A percentile compares a stretch with the other conserved stretches of the same genome.
phyloP scores from a whole-genome alignment of 768 basidiomycete species.

The Gloeostereum incarnatum region DNA sequence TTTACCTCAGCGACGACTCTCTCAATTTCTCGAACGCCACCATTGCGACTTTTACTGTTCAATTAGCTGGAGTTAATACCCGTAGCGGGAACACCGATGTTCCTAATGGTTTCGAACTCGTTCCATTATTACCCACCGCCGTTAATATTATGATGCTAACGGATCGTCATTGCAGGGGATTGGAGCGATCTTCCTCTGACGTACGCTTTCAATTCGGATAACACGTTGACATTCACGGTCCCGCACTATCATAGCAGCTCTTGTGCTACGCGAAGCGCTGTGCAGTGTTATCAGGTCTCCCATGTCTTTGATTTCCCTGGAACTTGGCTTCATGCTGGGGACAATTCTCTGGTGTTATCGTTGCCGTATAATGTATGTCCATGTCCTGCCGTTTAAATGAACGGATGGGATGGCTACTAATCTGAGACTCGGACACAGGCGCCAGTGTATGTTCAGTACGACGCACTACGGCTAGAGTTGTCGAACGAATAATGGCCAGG shows the following conservation, averaged over 20 bases:
- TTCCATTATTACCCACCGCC: too few relatives aligned
- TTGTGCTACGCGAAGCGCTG: neutral
- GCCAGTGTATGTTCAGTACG: constrained; percentile 15
- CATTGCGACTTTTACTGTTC: constrained; percentile 15
- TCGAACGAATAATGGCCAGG: too few relatives aligned
- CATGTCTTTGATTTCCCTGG: neutral
- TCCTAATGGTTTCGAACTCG: constrained; percentile 2
- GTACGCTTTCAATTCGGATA: constrained; percentile 4
- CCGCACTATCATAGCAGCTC: neutral
- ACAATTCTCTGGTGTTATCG: neutral
- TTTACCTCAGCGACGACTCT: constrained; percentile 9
- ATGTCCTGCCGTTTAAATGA: constrained; percentile 6
- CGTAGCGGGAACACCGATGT: constrained; percentile 16
- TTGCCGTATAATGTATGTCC: neutral
- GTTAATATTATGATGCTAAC: too few relatives aligned
- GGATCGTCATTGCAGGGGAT: too few relatives aligned
- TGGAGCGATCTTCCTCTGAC: constrained; percentile 8
- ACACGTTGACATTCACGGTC: constrained; percentile 11
- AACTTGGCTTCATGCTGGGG: neutral
- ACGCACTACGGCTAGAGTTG: constrained; percentile 14
- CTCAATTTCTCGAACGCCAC: constrained; percentile 6
- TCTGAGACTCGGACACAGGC: neutral
- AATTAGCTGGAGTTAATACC: constrained; percentile 17
- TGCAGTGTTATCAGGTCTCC: neutral
- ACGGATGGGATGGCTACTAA: neutral